Evolutionary conservation across 2,329 filamentous ascomycete species (phyloP), one percentile per base, ranked within the genome.

Genomic region (Ambrosiella beaveri): DNA sequence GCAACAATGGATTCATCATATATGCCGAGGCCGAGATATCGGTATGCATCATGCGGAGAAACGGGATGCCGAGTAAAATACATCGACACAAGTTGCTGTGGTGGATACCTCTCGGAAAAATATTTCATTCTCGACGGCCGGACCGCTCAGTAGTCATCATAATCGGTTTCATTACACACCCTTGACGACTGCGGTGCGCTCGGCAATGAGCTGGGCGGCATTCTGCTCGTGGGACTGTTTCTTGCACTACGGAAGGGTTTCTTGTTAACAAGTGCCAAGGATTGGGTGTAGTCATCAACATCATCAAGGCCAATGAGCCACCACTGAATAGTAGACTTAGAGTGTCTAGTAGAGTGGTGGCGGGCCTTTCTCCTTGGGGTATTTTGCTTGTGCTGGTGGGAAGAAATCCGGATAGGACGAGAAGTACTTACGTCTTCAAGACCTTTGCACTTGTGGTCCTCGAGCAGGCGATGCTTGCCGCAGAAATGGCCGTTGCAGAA

Each of bases 401-500:
- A 45, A 4, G 41, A 59, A 52, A 27, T 11, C 36, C 41, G 13
- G 27, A 51, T 47, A 40, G 19, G 40, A 39, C 40, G 19, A 57
- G 49, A 62, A 61, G 59, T 63, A 69, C 82, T 74, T 75, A 85
- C 82, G 73, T 95, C 87, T 75, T 97, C 93, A 59, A 98, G 76
- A 45, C 89, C 89, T 63, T 80, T 82, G 74, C 93, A 98, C 73
- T 88, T 88, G 74, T 98, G 93, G 65, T 91, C 87, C 72, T 98
- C 93, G 63, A 97, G 73, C 73, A 97, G 79, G 59, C 93, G 80
- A 73, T 98, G 93, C 75, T 89, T 95, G 65, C 88, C 88, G 73
- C 93, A 98, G 76, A 88, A 97, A 69, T 94, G 87, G 51, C 90
- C 89, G 58, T 85, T 77, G 75, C 93, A 98, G 76, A 97, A 97